Conservation (phyloP, 2,329 filamentous ascomycete genomes). For the Clarireedia paspali region DNA sequence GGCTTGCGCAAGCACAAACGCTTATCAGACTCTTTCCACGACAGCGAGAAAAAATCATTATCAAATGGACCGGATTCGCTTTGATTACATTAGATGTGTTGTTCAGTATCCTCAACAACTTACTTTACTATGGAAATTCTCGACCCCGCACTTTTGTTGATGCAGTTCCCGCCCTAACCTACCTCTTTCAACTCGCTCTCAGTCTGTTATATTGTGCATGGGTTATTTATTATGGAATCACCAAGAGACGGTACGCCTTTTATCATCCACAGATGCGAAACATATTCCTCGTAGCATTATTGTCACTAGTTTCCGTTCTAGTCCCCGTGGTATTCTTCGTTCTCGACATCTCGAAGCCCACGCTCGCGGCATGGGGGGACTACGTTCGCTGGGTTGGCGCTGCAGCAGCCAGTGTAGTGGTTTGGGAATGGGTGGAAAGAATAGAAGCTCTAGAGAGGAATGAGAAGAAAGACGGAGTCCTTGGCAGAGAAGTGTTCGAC, state of each 20-base stretch:
- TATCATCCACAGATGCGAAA: conserved; percentile 67
- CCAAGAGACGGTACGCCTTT: conserved; percentile 63
- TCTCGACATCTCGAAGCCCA: conserved; percentile 61
- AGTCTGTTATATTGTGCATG: conserved; percentile 66
- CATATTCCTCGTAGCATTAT: conserved; percentile 57
- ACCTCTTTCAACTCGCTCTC: conserved; percentile 63
- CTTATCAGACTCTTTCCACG: conserved; percentile 91
- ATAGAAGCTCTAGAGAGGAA: conserved; percentile 49
- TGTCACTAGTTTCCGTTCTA: conserved; percentile 57
- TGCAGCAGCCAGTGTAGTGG: conserved; percentile 67
- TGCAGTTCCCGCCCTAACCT: conserved; percentile 74
- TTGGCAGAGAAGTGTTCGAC: conserved; percentile 64
- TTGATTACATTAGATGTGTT: conserved; percentile 85
- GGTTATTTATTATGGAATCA: conserved; percentile 66
- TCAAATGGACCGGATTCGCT: conserved; percentile 96
- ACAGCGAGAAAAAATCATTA: conserved; percentile 94
- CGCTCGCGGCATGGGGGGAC: conserved; percentile 66
- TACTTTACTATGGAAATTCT: conserved; percentile 51
- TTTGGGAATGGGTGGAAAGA: conserved; percentile 74
- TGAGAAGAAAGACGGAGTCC: conserved; percentile 40
- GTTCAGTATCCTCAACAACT: conserved; percentile 89
- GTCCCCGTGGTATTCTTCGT: conserved; percentile 72
- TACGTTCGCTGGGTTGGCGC: conserved; percentile 72
- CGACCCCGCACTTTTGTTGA: conserved; percentile 74
- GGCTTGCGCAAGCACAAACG: conserved; percentile 96